Base-by-base conservation (phyloP, 2,329 filamentous ascomycete species). In the Keithomyces neogunnii region DNA sequence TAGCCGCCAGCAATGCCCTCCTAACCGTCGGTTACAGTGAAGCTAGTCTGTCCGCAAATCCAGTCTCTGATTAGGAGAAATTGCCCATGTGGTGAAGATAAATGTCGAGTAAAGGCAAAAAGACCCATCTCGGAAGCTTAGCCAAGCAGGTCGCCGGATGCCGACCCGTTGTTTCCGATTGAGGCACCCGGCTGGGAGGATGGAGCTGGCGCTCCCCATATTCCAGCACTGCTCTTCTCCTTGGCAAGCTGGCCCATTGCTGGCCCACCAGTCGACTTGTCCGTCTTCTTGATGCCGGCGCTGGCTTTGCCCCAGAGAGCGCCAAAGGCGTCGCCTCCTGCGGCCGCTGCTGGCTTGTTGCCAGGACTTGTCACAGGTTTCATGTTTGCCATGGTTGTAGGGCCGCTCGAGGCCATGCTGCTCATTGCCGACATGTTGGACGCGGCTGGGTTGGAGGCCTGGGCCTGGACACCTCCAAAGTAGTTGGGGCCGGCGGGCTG, bases 191-290 rank as follows among this genome's bases (percentile, higher is more conserved):
- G 59, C 55, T 69, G 64, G n/a, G 61, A 51, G 5, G 63, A 48
- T 58, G 73, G 54, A 46, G 82, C 75, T 13, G 86, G 77, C 0
- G 88, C 80, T 19, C 92, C 93, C 90, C 95, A 99, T 56, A 99
- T 89, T 6, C 91, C 90, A 13, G 91, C 90, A 60, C 85, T 90
- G 53, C 90, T 93, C 78, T 97, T 96, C 71, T 96, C 90, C 75
- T 96, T 96, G n/a, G 91, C 92, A 69, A 99, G 82, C 67, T 95
- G 91, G 32, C 90, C 91, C 71, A 99, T 80, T 51, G 91, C 91
- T 48, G 89, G 85, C 0, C 86, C 86, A 50, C 77, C 73, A 8
- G 73, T 75, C 10, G 78, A 74, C 2, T 83, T 78, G 54, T 70
- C 76, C 1, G 78, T 70, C 72, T 93, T 95, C 74, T 90, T 90